Conservation (phyloP, 1,139 yeast genomes). For the Pichia sp. region DNA sequence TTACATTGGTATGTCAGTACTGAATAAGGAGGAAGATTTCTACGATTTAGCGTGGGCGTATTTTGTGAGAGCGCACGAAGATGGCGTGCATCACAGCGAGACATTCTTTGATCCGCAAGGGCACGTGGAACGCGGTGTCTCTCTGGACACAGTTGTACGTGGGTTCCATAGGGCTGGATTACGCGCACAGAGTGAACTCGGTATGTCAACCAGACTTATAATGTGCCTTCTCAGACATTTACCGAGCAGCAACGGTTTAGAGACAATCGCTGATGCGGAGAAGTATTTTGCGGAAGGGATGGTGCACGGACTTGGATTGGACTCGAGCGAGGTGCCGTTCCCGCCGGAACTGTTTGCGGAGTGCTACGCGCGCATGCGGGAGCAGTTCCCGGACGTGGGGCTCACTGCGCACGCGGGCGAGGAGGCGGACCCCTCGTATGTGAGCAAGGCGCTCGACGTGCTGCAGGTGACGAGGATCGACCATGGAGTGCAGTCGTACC, state of each 20-base stretch:
- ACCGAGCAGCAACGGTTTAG: slow-evolving; percentile 50
- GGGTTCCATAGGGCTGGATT: slow-evolving; percentile 62
- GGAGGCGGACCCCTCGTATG: slow-evolving; percentile 68
- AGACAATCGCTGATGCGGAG: slow-evolving; percentile 46
- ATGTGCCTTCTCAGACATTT: slow-evolving; percentile 76
- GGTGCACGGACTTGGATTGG: slow-evolving; percentile 69
- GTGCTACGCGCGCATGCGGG: slow-evolving; percentile 44
- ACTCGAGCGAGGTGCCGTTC: slow-evolving; percentile 67
- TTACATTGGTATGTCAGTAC: slow-evolving; percentile 70
- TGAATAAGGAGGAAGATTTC: slow-evolving; percentile 59
- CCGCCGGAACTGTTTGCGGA: slow-evolving; percentile 63
- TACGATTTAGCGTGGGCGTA: slow-evolving; percentile 71
- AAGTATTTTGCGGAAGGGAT: slow-evolving; percentile 45
- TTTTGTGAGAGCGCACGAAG: slow-evolving; percentile 50
- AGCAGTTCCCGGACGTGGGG: slow-evolving; percentile 42
- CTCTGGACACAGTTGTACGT: slow-evolving; percentile 48
- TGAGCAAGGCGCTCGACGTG: slow-evolving; percentile 46
- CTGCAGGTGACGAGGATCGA: slow-evolving; percentile 64
- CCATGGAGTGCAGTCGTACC: slow-evolving; percentile 64
- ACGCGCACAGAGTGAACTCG: slow-evolving; percentile 49
- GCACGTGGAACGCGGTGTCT: slow-evolving; percentile 60
- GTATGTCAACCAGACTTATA: slow-evolving; percentile 60
- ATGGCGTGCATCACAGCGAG: slow-evolving; percentile 52
- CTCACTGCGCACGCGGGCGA: slow-evolving; percentile 86
- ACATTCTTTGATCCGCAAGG: slow-evolving; percentile 82